Evolutionary conservation across 176 grass and related monocot species (phyloP).

Genomic region (Oryza rufipogon): DNA sequence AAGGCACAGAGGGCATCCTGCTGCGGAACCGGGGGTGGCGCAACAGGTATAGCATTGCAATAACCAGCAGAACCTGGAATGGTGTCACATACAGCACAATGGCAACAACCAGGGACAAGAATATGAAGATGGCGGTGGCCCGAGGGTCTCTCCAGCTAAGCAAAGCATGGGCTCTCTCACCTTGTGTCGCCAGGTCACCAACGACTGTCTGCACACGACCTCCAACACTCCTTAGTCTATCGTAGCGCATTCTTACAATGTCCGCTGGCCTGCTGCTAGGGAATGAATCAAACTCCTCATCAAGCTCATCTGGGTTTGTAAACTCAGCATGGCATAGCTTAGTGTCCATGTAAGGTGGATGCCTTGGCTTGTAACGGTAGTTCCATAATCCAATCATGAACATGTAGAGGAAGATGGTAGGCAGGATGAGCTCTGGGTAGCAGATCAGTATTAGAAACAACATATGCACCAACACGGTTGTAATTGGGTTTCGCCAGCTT

Average conservation of each 20-base stretch:
- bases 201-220: slow-evolving; percentile 80
- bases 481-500: slow-evolving; percentile 87
- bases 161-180: slow-evolving; percentile 75
- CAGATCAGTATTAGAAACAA: slow-evolving; percentile 90
- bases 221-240: slow-evolving; percentile 84
- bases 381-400: slow-evolving; percentile 94
- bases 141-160: slow-evolving; percentile 97
- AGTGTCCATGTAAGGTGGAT: slow-evolving; percentile 89
- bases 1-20: slow-evolving; percentile 83
- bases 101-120: slow-evolving; percentile 74
- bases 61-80: slow-evolving; percentile 83
- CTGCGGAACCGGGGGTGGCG: slow-evolving; percentile 85
- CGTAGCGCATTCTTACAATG: slow-evolving; percentile 77
- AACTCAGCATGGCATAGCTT: slow-evolving; percentile 83
- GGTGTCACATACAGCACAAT: slow-evolving; percentile 88
- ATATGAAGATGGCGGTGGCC: slow-evolving; percentile 82
- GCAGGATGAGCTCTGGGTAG: slow-evolving; percentile 93
- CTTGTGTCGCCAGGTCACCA: slow-evolving; percentile 88
- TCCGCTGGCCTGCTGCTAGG: slow-evolving; percentile 61
- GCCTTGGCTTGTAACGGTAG: slow-evolving; percentile 74
- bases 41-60: slow-evolving; percentile 70
- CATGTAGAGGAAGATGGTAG: slow-evolving; percentile 91
- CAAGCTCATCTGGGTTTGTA: slow-evolving; percentile 80
- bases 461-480: slow-evolving; percentile 79
- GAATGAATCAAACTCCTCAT: slow-evolving; percentile 96